A percentile compares a stretch with the other conserved stretches of the same genome.
Evolutionary conservation across 2,329 filamentous ascomycete species (phyloP).

Genomic region (Lithohypha guttulata): DNA sequence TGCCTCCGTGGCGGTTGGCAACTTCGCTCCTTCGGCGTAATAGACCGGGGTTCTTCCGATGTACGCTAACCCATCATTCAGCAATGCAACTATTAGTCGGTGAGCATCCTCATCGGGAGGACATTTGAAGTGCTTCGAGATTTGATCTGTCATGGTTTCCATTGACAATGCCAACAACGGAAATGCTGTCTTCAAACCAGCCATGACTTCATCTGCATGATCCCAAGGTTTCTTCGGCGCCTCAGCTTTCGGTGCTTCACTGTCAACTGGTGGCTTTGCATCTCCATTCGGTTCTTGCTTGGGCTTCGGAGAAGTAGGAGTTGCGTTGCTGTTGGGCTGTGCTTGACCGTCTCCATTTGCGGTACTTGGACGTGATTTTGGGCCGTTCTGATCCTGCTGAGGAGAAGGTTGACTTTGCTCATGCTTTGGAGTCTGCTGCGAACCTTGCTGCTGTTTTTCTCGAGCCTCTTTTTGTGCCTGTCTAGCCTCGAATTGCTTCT

Average conservation of each 20-base stretch:
- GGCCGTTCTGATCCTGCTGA: constrained; percentile 10
- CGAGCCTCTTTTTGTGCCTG: constrained; percentile 5
- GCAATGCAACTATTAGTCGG: constrained; percentile 85
- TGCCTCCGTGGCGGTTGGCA: constrained; percentile 79
- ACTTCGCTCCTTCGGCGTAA: constrained; percentile 82
- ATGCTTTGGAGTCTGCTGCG: constrained; percentile 14
- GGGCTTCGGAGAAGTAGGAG: constrained; percentile 29
- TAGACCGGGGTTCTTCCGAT: constrained; percentile 77
- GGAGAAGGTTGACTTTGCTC: constrained; percentile 9
- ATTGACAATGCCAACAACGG: constrained; percentile 90
- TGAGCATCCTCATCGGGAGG: constrained; percentile 97
- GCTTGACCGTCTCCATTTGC: constrained; percentile 33
- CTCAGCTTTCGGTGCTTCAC: constrained; percentile 23
- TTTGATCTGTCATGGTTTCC: constrained; percentile 99
- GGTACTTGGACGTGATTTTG: constrained; percentile 31
- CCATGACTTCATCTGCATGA: constrained; percentile 89
- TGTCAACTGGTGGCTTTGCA: constrained; percentile 32
- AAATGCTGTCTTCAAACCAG: constrained; percentile 91
- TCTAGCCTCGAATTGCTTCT: constrained; percentile 46
- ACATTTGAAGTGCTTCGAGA: constrained; percentile 98
- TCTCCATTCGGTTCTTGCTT: constrained; percentile 45
- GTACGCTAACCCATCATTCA: constrained; percentile 91
- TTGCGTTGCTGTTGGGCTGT: constrained; percentile 20
- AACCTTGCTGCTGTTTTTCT: constrained; percentile 10
- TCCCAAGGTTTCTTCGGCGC: constrained; percentile 79